Conservation (phyloP, 345 rosid genomes). For the Aegle marmelos region DNA sequence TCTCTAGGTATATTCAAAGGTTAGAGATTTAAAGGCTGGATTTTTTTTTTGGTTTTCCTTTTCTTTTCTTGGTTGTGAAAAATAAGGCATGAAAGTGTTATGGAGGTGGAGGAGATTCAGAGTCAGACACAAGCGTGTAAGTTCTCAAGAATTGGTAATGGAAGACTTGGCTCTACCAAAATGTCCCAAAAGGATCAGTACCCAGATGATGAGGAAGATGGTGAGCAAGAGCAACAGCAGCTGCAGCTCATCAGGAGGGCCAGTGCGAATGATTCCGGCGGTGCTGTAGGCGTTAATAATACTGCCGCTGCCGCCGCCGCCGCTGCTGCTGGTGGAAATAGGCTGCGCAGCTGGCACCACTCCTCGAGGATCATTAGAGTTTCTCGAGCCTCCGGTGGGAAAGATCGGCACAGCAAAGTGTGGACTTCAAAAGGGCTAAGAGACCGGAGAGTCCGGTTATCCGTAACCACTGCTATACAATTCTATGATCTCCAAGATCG, state of each 20-base stretch:
- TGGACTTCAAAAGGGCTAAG: constrained; percentile 88
- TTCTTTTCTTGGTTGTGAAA: constrained; percentile 19
- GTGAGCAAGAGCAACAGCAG: constrained; percentile 26
- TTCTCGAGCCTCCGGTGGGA: constrained; percentile 94
- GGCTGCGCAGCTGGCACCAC: constrained; percentile 64
- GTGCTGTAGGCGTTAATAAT: constrained; percentile 14
- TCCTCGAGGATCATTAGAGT: constrained; percentile 92
- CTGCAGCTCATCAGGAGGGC: constrained; percentile 31
- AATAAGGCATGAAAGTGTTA: constrained; percentile 74
- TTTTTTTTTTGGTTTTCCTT: constrained; percentile 4
- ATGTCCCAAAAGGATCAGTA: constrained; percentile 32
- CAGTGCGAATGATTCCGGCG: constrained; percentile 22
- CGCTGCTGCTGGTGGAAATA: constrained; percentile 23
- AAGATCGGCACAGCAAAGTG: constrained; percentile 98
- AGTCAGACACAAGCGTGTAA: constrained; percentile 57
- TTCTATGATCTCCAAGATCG: constrained; percentile 95
- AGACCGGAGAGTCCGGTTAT: constrained; percentile 87
- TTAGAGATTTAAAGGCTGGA: constrained; percentile 11
- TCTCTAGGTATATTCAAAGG: background rate
- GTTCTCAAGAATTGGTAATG: constrained; percentile 57
- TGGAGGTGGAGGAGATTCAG: constrained; percentile 66
- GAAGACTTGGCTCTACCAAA: constrained; percentile 36
- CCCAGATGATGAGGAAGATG: constrained; percentile 56
- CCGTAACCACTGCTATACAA: constrained; percentile 87
- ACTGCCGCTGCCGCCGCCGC: background rate